Evolutionary conservation across 805 yeast species (phyloP), one percentile per base, ranked within the genome.

Genomic region (Yarrowia osloensis): DNA sequence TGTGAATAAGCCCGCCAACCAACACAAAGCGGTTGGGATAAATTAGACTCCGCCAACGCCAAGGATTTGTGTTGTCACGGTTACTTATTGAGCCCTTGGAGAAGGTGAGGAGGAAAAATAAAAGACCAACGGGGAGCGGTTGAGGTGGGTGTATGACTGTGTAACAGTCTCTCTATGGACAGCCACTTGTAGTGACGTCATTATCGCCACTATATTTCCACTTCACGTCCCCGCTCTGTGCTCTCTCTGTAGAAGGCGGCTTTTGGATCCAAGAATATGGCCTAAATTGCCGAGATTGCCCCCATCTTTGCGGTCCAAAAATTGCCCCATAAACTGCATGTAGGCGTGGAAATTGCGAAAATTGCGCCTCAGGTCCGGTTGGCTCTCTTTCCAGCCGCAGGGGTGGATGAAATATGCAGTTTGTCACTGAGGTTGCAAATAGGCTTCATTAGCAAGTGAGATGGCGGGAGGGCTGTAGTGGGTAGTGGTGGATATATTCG

Each of bases 361-460:
- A 12, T 28, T 57, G 49, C 49, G 49, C 49, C 47, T 39, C 47
- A 7, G 21, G 37, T n/a, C 31, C 29, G n/a, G 12, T 40, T 19
- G 49, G 35, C 49, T 57, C 37, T 39, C 63, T 57, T 57, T 40
- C 63, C 47, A 57, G 63, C 63, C 63, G 63, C 63, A 57, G 63
- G 63, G 63, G 63, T 19, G 47, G 63, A 19, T n/a, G 63, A 40
- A 57, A 40, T 57, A 57, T 57, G 63, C 63, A 40, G 19, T 28
- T 26, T 19, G n/a, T 19, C 37, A 19, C 24, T 19, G 49, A 28
- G 35, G 39, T n/a, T n/a, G 44, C 11, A 37, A 35, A 35, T 57
- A 40, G 49, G 37, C 63, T 57, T 37, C 13, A n/a, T 39, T 37
- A 40, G 63, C 49, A 57, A 57, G 22, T 11, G n/a, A 35, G 22